Conservation (phyloP, 345 rosid species). For the rapeseed (Brassica napus) region DNA sequence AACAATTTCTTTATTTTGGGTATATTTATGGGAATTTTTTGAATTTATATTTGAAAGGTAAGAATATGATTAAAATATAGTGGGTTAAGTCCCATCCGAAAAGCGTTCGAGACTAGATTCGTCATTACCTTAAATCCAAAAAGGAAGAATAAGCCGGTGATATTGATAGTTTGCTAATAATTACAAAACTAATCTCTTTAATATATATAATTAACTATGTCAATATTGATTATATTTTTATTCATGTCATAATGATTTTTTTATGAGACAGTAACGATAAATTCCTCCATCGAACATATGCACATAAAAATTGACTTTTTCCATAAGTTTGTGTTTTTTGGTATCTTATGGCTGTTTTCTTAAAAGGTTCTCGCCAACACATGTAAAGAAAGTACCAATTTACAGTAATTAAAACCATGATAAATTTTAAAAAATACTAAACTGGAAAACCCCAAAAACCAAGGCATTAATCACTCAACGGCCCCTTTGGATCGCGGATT, state of each 20-base stretch:
- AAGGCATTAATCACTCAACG: constrained; percentile 21
- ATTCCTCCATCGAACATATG: neutral
- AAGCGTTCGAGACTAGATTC: constrained; percentile 8
- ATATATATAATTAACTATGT: neutral
- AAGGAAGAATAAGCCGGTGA: constrained; percentile 25
- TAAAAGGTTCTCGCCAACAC: neutral
- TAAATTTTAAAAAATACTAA: neutral
- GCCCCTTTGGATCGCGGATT: neutral
- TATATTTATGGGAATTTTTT: constrained; percentile 5
- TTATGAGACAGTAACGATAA: neutral
- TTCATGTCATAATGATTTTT: neutral
- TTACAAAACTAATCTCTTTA: neutral
- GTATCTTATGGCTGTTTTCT: neutral
- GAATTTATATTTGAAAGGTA: neutral
- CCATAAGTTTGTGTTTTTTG: neutral
- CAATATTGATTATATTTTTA: neutral
- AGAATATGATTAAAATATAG: neutral
- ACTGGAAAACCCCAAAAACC: neutral
- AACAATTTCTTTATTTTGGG: neutral
- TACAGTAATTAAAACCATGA: neutral
- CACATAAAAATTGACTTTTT: neutral
- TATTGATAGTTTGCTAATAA: constrained; percentile 15
- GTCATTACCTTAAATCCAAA: constrained; percentile 21
- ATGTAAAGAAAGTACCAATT: neutral
- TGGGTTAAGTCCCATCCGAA: constrained; percentile 34